Evolutionary conservation across 306 rosid genomes (phyloP).

Genomic region (Fagus sylvatica): DNA sequence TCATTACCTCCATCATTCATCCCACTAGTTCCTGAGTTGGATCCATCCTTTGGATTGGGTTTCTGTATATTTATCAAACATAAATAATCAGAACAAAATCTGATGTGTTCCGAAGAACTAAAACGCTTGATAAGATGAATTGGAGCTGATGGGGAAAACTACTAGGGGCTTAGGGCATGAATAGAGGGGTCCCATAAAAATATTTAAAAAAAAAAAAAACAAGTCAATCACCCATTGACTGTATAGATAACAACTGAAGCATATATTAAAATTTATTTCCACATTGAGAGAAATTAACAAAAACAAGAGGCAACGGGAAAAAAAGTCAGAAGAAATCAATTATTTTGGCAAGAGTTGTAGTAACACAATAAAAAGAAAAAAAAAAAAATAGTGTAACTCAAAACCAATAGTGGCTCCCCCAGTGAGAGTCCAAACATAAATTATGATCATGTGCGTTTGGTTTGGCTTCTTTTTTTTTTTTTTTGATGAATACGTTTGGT

Average conservation of each 20-base stretch:
- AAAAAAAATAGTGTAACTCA: too few relatives aligned
- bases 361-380: not conserved
- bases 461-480: too few relatives aligned
- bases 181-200: not conserved
- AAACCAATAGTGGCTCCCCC: too few relatives aligned
- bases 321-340: not conserved
- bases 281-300: too few relatives aligned
- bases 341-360: not conserved
- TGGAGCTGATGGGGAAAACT: not conserved
- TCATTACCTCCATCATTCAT: slow-evolving; percentile 27
- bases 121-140: not conserved
- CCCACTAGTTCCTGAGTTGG: slow-evolving; percentile 21
- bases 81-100: not conserved
- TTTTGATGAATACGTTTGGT: too few relatives aligned
- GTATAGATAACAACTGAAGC: too few relatives aligned
- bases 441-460: too few relatives aligned
- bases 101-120: not conserved
- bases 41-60: slow-evolving; percentile 30
- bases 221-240: not conserved
- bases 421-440: too few relatives aligned
- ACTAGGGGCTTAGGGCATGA: not conserved
- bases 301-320: not conserved
- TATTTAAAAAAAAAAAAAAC: not conserved
- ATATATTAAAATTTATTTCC: too few relatives aligned
- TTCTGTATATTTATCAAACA: slow-evolving; percentile 24